Evolutionary conservation across 2,329 filamentous ascomycete species (phyloP), one percentile per base, ranked within the genome.

Genomic region (Mycosphaerella sp.): DNA sequence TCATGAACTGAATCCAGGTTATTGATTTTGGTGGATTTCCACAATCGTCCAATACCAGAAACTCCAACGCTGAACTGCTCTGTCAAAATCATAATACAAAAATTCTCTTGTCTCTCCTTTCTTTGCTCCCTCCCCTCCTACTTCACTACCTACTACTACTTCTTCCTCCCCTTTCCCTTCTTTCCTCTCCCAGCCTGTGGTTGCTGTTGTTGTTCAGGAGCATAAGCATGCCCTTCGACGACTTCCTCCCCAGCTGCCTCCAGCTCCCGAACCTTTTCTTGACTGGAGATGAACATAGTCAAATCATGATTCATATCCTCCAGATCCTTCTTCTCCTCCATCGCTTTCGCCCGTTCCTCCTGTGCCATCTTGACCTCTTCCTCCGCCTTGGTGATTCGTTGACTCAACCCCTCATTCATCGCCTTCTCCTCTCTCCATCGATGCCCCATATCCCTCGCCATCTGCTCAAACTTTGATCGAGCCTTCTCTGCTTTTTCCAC

Each of bases 231-330:
- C 46, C 74, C 71, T n/a, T 85, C 86, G 60, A 84, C 82, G 38
- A 93, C 70, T 69, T 92, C 87, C n/a, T 86, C 87, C 32, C 82
- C 80, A 54, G 81, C 59, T 23, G 62, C 67, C 55, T 69, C 62
- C 54, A 90, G 73, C 69, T 85, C 80, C 73, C 81, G 85, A 63
- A 96, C 72, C 71, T 89, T 92, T 71, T 93, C 84, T 70, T 87
- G 83, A 0, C 88, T 86, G 17, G 83, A 87, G 56, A 96, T 92
- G 66, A 92, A 95, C 78, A 95, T 91, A 48, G 79, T 84, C 67
- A 96, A 69, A 68, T 96, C 92, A 11, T 87, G 80, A 67, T 95
- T 95, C 78, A 90, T 86, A 69, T 95, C 90, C 60, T 84, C 82
- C 42, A 95, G 72, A 62, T 95, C 89, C 39, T 75, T 78, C 61